Base-by-base conservation (phyloP, 2,329 filamentous ascomycete species). In the Apiospora rasikravindrae region DNA sequence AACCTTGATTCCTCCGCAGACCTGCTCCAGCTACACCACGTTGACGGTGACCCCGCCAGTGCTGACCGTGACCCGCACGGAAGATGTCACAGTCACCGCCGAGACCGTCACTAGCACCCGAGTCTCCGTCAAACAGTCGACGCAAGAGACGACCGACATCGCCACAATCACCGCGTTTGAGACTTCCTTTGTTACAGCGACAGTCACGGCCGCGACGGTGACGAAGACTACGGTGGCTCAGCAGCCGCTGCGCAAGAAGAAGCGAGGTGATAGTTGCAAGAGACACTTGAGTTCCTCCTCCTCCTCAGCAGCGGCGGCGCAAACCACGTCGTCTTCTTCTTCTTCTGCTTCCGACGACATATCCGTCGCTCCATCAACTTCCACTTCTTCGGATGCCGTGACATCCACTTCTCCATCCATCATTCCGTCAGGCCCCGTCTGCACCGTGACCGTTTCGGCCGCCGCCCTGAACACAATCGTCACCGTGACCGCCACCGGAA, bases 11-110 rank as follows among this genome's bases (percentile, higher is more conserved):
- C 33, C 33, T 37, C 33, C 5, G 33, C 33, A 37, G 37, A 68
- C 66, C 29, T 68, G 66, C 24, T 29, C 26, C 16, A 68, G 66
- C 37, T 68, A 68, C 26, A 24, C n/a, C 66, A 68, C 66, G 14
- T 37, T 68, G 22, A 68, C 66, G 16, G 66, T n/a, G n/a, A 68
- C 37, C 19, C 66, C 66, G 6, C 29, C 40, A n/a, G 29, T 68
- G n/a, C 22, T 68, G 45, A 68, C 33, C 22, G 22, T n/a, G 29
- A 68, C 66, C 16, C 26, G 24, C 0, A 42, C 66, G 14, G 19
- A 45, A 24, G n/a, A 44, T 45, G 44, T 19, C 44, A 19, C 19
- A 4, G 44, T 45, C 14, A 45, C 44, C 44, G 13, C 44, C 13
- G 44, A 45, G 44, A 45, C 44, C 44, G 44, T 45, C 13, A 45